Percentiles rank a stretch among this genome's conserved stretches.
phyloP scores from a whole-genome alignment of 176 grass and related monocot species.

The Ampelocalamus luodianensis region DNA sequence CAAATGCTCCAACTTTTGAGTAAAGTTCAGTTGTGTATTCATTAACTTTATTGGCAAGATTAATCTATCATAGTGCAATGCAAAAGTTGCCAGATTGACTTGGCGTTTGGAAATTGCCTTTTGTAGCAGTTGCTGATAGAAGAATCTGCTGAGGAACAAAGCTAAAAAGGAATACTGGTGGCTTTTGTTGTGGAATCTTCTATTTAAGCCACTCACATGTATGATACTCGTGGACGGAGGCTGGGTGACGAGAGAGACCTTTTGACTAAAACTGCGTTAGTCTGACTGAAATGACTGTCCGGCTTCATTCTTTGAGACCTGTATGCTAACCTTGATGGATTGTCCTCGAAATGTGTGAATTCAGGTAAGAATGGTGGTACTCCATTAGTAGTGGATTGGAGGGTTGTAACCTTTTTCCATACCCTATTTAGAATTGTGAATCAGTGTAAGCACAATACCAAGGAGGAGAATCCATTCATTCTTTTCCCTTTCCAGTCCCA shows the following conservation, averaged over 20 bases:
- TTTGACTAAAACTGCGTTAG: conserved; percentile 16
- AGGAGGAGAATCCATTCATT: conserved; percentile 29
- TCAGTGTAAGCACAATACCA: conserved; percentile 15
- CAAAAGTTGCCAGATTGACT: conserved; percentile 30
- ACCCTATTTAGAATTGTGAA: conserved; percentile 23
- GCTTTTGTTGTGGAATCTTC: conserved; percentile 30
- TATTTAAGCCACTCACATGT: conserved; percentile 24
- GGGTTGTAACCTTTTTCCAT: conserved; percentile 8
- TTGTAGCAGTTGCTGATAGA: conserved; percentile 46
- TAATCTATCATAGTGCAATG: conserved; percentile 10
- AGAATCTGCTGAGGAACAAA: conserved; percentile 38
- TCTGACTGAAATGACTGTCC: conserved; percentile 27
- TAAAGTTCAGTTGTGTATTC: not conserved
- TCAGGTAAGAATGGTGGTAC: conserved; percentile 30
- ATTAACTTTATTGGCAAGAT: conserved; percentile 11
- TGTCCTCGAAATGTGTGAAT: conserved; percentile 26
- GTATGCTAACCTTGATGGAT: conserved; percentile 25
- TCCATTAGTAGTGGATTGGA: conserved; percentile 34
- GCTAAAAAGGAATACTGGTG: conserved; percentile 21
- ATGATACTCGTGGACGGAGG: conserved; percentile 4
- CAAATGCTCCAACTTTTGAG: not conserved
- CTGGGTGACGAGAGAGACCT: not conserved
- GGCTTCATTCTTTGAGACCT: conserved; percentile 25
- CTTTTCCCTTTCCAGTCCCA: conserved; percentile 26
- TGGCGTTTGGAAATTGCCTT: conserved; percentile 24